Conservation (phyloP, 192 early-diverging fungal species). For the Coemansia sp. region DNA sequence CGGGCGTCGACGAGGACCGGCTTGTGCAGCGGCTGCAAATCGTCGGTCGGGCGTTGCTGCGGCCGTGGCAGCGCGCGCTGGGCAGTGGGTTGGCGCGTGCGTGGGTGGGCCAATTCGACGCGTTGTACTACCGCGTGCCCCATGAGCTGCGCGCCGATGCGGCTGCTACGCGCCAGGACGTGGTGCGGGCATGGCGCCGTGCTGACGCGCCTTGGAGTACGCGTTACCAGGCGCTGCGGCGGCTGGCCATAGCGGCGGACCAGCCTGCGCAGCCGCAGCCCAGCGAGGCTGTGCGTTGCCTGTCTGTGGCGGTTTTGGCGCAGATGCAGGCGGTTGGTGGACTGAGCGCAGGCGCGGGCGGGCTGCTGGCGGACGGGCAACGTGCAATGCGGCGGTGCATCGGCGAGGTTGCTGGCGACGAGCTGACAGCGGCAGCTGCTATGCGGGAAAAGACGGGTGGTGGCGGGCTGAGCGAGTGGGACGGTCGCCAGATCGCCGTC, state of each 20-base stretch:
- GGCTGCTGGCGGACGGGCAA: constrained; percentile 1
- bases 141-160: constrained; percentile 9
- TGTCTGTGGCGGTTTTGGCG: constrained; percentile 19
- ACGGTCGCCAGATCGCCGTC: constrained; percentile 24
- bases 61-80: constrained; percentile 31
- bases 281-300: constrained; percentile 17
- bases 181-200: constrained; percentile 33
- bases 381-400: constrained; percentile 5
- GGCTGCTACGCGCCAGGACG: constrained; percentile 30
- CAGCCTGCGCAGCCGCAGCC: not conserved
- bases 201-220: constrained; percentile 5
- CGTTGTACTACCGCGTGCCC: constrained; percentile 30
- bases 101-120: constrained; percentile 30
- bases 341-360: constrained; percentile 11
- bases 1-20: not conserved
- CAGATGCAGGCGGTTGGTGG: constrained; percentile 42
- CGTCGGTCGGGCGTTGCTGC: constrained; percentile 12
- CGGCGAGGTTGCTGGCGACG: not conserved
- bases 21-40: constrained; percentile 15
- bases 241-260: constrained; percentile 9
- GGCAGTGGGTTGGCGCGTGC: constrained; percentile 14
- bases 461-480: constrained; percentile 18
- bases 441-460: not conserved
- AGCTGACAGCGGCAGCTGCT: not conserved
- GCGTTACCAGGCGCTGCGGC: constrained; percentile 33